Conservation (phyloP, 768 basidiomycete genomes). For the Lenzites betulinus region DNA sequence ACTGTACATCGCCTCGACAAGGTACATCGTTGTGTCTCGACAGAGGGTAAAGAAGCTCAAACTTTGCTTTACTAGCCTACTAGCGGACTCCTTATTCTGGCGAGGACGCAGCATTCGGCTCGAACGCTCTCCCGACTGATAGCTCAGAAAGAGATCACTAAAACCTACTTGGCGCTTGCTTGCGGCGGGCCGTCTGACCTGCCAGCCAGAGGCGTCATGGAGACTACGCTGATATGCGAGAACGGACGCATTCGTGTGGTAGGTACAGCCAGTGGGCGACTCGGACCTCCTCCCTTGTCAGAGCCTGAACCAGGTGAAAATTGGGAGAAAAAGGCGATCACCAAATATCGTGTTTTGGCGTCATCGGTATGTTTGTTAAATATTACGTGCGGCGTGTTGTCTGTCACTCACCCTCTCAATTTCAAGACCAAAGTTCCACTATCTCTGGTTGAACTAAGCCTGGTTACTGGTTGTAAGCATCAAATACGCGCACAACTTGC, state of each 20-base stretch:
- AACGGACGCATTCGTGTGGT: slow-evolving; percentile 3
- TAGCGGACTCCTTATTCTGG: slow-evolving; percentile 5
- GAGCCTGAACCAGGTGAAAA: neutral
- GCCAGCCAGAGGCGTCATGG: slow-evolving; percentile 1
- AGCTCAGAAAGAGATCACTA: neutral
- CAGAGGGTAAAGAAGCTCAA: too few relatives aligned
- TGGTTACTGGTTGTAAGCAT: slow-evolving; percentile 7
- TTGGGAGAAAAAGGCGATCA: slow-evolving; percentile 1
- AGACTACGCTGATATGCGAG: neutral
- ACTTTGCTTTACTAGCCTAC: neutral
- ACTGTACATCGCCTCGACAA: slow-evolving; percentile 18
- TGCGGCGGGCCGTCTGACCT: slow-evolving; percentile 5
- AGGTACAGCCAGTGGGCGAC: too few relatives aligned
- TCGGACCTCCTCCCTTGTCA: neutral
- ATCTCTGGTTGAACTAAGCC: neutral
- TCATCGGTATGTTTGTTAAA: neutral
- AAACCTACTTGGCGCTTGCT: slow-evolving; percentile 16
- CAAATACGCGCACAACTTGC: slow-evolving; percentile 15
- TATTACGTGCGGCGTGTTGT: neutral
- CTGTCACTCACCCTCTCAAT: neutral
- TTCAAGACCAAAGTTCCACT: slow-evolving; percentile 8
- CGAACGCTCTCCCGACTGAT: slow-evolving; percentile 2
- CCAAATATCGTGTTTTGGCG: slow-evolving; percentile 6
- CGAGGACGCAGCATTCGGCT: neutral
- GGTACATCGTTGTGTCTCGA: neutral